Base-by-base conservation (phyloP, 768 basidiomycete genomes). In the Austroboletus festivus region DNA sequence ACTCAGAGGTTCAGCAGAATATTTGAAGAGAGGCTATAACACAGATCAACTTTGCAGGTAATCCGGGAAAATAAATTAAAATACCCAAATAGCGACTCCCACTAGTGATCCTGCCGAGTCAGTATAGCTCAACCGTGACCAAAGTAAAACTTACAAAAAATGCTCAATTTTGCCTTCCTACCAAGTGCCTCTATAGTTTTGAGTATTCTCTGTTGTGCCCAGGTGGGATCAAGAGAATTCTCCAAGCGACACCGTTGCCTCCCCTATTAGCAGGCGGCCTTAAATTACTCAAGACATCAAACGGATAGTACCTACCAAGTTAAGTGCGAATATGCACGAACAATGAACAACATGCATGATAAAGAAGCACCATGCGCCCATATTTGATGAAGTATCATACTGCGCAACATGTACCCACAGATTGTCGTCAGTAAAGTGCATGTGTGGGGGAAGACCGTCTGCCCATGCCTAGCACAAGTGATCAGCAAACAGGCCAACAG, bases 301-400 rank as follows among this genome's bases (percentile, higher is more conserved):
- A n/a, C n/a, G n/a, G n/a, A n/a, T n/a, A n/a, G n/a, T 52, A 73
- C 79, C 69, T 58, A 89, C 88, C 65, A 76, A 73, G 55, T 79
- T 77, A 33, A 90, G 61, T 18, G 80, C 82, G 46, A 89, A 73
- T 26, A 77, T 69, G 56, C 81, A 82, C 50, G 83, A 84, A 35
- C 84, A 85, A 56, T 90, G 79, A 52, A 85, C 71, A 38, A 81
- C 73, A 63, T 92, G 88, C 73, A 89, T 85, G 61, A 75, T 74
- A 54, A 80, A 86, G 68, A 80, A 92, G 57, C 83, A 86, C 89
- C 89, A 91, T 10, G 86, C 85, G 39, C 88, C 85, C 23, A 77
- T 77, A 56, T 87, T 89, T 15, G 85, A 84, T 56, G 79, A 80
- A 19, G 88, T 89, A 60, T 88, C 87, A 55, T 89, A 85, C 80